Percentiles rank a stretch among this genome's conserved stretches.
Evolutionary conservation across 1,284 basidiomycete species (phyloP).

Genomic region (Boletus smithii): DNA sequence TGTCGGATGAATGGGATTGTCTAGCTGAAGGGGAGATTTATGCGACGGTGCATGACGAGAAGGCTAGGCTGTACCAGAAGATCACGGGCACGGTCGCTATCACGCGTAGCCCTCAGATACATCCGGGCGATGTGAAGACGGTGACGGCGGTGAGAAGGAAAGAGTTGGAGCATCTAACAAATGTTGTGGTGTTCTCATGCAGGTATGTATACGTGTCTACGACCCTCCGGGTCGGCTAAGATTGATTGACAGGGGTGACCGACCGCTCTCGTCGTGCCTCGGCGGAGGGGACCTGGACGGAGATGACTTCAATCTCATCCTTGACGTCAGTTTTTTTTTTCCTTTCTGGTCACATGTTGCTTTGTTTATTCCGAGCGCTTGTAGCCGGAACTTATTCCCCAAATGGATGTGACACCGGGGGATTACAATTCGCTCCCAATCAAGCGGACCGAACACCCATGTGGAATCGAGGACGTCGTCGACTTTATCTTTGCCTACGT

Average conservation of each 20-base stretch:
- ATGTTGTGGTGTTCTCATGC: slow-evolving; percentile 42
- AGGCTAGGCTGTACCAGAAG: slow-evolving; percentile 21
- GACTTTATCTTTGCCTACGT: slow-evolving; percentile 51
- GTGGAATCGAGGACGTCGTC: slow-evolving; percentile 46
- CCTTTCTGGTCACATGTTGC: slow-evolving; percentile 4
- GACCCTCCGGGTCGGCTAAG: slow-evolving; percentile 9
- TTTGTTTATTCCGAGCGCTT: slow-evolving; percentile 7
- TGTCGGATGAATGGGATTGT: slow-evolving; percentile 46
- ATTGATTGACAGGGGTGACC: slow-evolving; percentile 33
- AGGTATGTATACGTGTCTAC: slow-evolving; percentile 15
- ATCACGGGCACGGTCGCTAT: slow-evolving; percentile 43
- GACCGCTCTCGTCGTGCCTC: slow-evolving; percentile 43
- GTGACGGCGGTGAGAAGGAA: slow-evolving; percentile 42
- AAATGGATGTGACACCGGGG: slow-evolving; percentile 28
- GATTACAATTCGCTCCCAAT: slow-evolving; percentile 37
- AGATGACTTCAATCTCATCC: slow-evolving; percentile 42
- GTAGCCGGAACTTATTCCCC: slow-evolving; percentile 33
- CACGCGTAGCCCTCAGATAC: slow-evolving; percentile 49
- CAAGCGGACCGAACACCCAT: slow-evolving; percentile 32
- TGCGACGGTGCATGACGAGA: slow-evolving; percentile 38
- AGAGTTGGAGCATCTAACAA: slow-evolving; percentile 36
- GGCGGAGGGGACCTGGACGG: slow-evolving; percentile 49
- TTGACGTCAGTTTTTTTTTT: slow-evolving; percentile 35
- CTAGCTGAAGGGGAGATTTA: slow-evolving; percentile 43
- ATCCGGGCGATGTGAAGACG: slow-evolving; percentile 47